These are phyloP conservation scores for Penicillium sp. DNA, from an alignment of 2,329 filamentous ascomycete species.

Conservation along the genomic window DNA sequence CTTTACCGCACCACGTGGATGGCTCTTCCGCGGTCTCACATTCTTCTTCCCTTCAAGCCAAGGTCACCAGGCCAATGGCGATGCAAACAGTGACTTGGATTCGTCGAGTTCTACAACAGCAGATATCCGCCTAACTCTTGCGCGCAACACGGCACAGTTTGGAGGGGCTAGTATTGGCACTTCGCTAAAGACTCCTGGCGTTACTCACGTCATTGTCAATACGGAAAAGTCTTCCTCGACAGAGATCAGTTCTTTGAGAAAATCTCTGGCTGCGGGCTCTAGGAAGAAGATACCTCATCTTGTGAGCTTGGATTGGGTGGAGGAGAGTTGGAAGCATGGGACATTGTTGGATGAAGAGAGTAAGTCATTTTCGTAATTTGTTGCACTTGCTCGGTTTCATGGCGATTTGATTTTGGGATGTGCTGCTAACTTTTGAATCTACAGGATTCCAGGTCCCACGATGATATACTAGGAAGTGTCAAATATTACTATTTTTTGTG, in stretches of 20 bases:
- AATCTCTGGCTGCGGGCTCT: conserved; percentile 33
- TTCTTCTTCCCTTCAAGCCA: conserved; percentile 49
- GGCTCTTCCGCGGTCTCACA: conserved; percentile 56
- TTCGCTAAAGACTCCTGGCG: conserved; percentile 56
- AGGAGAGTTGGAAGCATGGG: conserved; percentile 77
- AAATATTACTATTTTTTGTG: neutral
- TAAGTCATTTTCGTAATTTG: conserved; percentile 33
- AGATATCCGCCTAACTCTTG: conserved; percentile 47
- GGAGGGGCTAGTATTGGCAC: conserved; percentile 67
- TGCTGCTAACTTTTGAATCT: neutral
- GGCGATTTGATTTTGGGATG: neutral
- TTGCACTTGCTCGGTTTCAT: neutral
- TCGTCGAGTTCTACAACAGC: neutral
- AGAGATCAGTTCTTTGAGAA: conserved; percentile 47
- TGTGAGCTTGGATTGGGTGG: conserved; percentile 74
- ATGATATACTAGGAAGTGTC: neutral
- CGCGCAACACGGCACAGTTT: conserved; percentile 69
- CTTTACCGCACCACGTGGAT: conserved; percentile 47
- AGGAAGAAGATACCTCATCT: conserved; percentile 67
- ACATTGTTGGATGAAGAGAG: conserved; percentile 81
- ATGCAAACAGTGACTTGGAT: neutral
- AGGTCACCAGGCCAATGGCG: conserved; percentile 9
- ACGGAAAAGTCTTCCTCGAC: conserved; percentile 51
- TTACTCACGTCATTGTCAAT: conserved; percentile 77
- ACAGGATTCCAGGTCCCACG: conserved; percentile 5